Evolutionary conservation across 768 basidiomycete genomes (phyloP), one percentile per base, ranked within the genome.

Genomic region (Boletus insuetus): DNA sequence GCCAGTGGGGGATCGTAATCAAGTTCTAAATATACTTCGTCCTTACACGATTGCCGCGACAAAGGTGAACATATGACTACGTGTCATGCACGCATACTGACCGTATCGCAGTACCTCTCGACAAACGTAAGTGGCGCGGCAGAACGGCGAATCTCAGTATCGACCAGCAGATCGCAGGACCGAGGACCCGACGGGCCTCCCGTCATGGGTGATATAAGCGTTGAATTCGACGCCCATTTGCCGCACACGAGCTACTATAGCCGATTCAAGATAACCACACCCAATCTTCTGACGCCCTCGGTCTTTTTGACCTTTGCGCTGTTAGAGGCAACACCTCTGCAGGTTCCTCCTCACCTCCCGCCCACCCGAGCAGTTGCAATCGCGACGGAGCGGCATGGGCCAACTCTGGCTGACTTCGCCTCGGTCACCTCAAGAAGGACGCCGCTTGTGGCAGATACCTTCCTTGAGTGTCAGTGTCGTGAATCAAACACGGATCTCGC

Each of bases 291-390:
- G 5, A 72, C 74, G 17, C 75, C 79, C 17, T 78, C 82, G 26
- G 78, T 83, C 50, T 77, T 80, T 48, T 60, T 86, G 55, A 77
- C 75, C 11, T 83, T 80, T 58, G 82, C 77, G 3, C 61, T 85
- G 49, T 74, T 79, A 26, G 82, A 85, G 63, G 71, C 72, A 4
- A 69, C 67, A 12, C 69, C 75, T 2, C 61, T 82, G 20, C 70
- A 70, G 50, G 63, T 79, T 14, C 82, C 84, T 6, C 70, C 71
- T 9, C 82, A 84, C 56, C 71, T 86, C 24, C 83, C 79, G 2
- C 68, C 73, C 43, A 81, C 75, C 37, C 76, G 81, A 37, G 75
- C 73, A 14, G 70, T 74, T 19, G 80, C 82, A 19, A 62, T 70
- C 19, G 74, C 77, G 12, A 74, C 67, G 51, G 75, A 76, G 32